A percentile compares a stretch with the other conserved stretches of the same genome.
These are phyloP conservation scores for Suillus subaureus DNA, from an alignment of 768 basidiomycete genomes.

Conservation along the genomic window DNA sequence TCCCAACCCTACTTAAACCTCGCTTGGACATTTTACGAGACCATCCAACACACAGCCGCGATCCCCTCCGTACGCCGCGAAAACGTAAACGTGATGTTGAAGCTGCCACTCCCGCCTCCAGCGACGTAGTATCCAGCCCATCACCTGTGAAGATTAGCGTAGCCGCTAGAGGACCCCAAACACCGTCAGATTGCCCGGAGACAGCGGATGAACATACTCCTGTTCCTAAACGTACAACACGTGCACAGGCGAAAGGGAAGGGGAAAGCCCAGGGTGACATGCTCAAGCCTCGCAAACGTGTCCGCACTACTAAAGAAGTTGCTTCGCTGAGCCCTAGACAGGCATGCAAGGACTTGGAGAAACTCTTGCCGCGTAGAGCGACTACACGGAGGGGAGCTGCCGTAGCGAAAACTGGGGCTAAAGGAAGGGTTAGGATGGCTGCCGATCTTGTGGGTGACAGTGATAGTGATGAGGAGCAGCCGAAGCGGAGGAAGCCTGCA, in stretches of 20 bases:
- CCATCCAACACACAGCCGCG: slow-evolving; percentile 12
- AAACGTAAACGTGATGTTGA: slow-evolving; percentile 25
- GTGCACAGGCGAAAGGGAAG: slow-evolving; percentile 16
- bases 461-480: slow-evolving; percentile 23
- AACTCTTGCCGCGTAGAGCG: slow-evolving; percentile 25
- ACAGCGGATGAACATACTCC: slow-evolving; percentile 12
- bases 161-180: slow-evolving; percentile 8
- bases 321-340: not conserved
- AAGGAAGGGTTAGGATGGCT: slow-evolving; percentile 13
- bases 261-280: not conserved
- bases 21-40: slow-evolving; percentile 3
- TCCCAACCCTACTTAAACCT: slow-evolving; percentile 2
- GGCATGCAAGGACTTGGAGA: slow-evolving; percentile 9
- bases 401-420: slow-evolving; percentile 15
- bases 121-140: slow-evolving; percentile 27
- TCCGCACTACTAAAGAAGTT: slow-evolving; percentile 3
- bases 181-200: slow-evolving; percentile 12
- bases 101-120: slow-evolving; percentile 9
- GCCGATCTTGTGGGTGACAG: slow-evolving; percentile 14
- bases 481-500: slow-evolving; percentile 17
- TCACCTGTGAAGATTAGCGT: slow-evolving; percentile 31
- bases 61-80: slow-evolving; percentile 34
- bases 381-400: slow-evolving; percentile 29
- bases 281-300: slow-evolving; percentile 14
- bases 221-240: slow-evolving; percentile 7